Conservation (phyloP, 2,329 filamentous ascomycete genomes). For the Penicillium sp. region DNA sequence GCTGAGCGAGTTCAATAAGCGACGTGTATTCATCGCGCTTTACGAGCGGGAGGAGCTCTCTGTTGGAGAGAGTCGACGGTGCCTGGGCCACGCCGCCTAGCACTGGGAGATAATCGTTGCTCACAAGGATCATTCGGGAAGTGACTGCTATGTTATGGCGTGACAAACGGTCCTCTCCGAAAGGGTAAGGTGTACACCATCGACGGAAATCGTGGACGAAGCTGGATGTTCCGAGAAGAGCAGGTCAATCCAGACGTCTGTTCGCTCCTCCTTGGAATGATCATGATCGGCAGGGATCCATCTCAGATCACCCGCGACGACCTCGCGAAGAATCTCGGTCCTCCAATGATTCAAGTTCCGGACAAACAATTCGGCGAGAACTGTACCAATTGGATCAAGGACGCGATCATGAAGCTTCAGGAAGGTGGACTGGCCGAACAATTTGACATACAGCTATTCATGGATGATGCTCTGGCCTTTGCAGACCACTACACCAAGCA, state of each 20-base stretch:
- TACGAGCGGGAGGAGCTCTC: conserved; percentile 7
- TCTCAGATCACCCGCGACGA: not conserved
- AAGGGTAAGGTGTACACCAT: not conserved
- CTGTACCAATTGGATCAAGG: conserved; percentile 1
- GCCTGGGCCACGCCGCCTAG: conserved; percentile 10
- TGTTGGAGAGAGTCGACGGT: not conserved
- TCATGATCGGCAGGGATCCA: conserved; percentile 16
- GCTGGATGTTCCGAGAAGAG: conserved; percentile 11
- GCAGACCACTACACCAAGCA: not conserved
- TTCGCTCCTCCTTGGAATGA: conserved; percentile 8
- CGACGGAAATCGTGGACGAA: conserved; percentile 6
- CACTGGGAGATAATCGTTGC: conserved; percentile 19
- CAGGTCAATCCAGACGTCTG: conserved; percentile 1
- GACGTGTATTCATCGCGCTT: not conserved
- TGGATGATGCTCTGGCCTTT: conserved; percentile 1
- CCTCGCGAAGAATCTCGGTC: not conserved
- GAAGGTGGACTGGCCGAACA: not conserved
- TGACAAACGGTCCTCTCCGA: conserved; percentile 10
- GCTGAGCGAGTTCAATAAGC: not conserved
- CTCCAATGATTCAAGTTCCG: not conserved
- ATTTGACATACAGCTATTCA: conserved; percentile 1
- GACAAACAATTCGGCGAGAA: not conserved
- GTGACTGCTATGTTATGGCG: conserved; percentile 13
- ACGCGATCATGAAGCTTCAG: conserved; percentile 2
- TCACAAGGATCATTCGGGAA: conserved; percentile 2